phyloP scores from a whole-genome alignment of 2,329 filamentous ascomycete genomes.

The Fusarium sp. region DNA sequence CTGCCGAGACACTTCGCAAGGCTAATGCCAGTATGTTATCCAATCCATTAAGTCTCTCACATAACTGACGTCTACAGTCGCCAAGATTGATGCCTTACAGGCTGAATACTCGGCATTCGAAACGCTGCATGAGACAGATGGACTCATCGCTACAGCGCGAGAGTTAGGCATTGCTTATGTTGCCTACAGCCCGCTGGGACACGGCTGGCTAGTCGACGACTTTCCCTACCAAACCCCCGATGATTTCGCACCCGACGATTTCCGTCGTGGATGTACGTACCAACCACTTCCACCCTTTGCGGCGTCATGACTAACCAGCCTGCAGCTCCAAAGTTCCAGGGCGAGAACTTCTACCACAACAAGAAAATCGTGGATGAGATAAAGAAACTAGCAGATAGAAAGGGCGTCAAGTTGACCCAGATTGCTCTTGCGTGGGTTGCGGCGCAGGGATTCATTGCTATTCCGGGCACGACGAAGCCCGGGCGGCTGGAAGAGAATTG shows the following conservation, averaged over 20 bases:
- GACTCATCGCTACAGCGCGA: not conserved
- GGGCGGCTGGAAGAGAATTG: slow-evolving; percentile 9
- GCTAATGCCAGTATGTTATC: not conserved
- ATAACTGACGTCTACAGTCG: not conserved
- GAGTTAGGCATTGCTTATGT: slow-evolving; percentile 6
- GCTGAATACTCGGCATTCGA: slow-evolving; percentile 21
- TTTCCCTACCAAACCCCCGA: slow-evolving; percentile 7
- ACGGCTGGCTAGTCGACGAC: slow-evolving; percentile 12
- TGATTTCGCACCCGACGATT: slow-evolving; percentile 6
- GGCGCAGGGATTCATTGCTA: slow-evolving; percentile 9
- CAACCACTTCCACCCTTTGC: accelerated
- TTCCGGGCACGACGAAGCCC: slow-evolving; percentile 15
- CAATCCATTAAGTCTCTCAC: accelerated
- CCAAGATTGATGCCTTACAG: slow-evolving; percentile 19
- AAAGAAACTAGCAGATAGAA: not conserved
- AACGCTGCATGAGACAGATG: slow-evolving; percentile 10
- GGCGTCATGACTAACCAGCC: not conserved
- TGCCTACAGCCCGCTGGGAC: not conserved
- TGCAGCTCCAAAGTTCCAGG: slow-evolving; percentile 3
- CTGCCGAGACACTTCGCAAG: slow-evolving; percentile 2
- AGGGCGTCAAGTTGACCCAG: not conserved
- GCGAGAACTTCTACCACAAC: slow-evolving; percentile 14
- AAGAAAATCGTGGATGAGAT: slow-evolving; percentile 15
- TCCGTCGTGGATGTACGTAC: slow-evolving; percentile 2
- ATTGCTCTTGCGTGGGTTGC: slow-evolving; percentile 21